Percentiles rank a stretch among this genome's conserved stretches.
These are phyloP conservation scores for Filosporella fistucella DNA, from an alignment of 495 filamentous ascomycete genomes.

Conservation along the genomic window DNA sequence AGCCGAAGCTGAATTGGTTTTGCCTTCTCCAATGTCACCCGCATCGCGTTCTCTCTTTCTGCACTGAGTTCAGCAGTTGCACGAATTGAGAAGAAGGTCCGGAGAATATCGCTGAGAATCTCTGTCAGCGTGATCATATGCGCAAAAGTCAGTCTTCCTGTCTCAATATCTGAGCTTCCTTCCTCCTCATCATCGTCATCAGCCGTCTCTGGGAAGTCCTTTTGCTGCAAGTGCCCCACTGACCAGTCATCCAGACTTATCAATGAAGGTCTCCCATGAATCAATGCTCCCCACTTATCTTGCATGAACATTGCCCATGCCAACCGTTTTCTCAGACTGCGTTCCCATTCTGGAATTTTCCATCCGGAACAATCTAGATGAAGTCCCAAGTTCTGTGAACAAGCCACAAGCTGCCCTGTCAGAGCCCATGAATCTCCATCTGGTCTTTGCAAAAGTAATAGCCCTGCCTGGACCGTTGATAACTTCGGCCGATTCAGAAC, in stretches of 20 bases:
- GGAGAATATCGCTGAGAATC: constrained; percentile 72
- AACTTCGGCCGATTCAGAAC: constrained; percentile 81
- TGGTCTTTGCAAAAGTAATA: constrained; percentile 85
- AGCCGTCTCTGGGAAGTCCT: constrained; percentile 67
- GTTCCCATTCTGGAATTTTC: constrained; percentile 85
- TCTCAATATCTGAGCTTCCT: constrained; percentile 59
- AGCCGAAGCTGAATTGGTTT: constrained; percentile 80
- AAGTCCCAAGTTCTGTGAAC: constrained; percentile 77
- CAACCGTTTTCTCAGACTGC: constrained; percentile 73
- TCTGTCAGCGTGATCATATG: constrained; percentile 70
- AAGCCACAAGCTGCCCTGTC: constrained; percentile 78
- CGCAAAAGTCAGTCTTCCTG: constrained; percentile 60
- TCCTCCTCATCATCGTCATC: constrained; percentile 51
- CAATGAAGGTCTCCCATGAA: constrained; percentile 78
- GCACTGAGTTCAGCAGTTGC: constrained; percentile 44
- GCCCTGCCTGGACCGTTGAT: constrained; percentile 85
- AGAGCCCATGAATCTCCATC: constrained; percentile 80
- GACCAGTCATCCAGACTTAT: constrained; percentile 78
- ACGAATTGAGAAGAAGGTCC: constrained; percentile 70
- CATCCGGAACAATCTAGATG: constrained; percentile 81
- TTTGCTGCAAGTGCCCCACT: constrained; percentile 58
- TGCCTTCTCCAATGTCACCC: constrained; percentile 62
- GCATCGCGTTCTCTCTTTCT: constrained; percentile 45
- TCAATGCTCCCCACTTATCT: constrained; percentile 86
- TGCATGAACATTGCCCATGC: constrained; percentile 92